Evolutionary conservation across 768 basidiomycete species (phyloP), one percentile per base, ranked within the genome.

Genomic region (Mycena floridula): DNA sequence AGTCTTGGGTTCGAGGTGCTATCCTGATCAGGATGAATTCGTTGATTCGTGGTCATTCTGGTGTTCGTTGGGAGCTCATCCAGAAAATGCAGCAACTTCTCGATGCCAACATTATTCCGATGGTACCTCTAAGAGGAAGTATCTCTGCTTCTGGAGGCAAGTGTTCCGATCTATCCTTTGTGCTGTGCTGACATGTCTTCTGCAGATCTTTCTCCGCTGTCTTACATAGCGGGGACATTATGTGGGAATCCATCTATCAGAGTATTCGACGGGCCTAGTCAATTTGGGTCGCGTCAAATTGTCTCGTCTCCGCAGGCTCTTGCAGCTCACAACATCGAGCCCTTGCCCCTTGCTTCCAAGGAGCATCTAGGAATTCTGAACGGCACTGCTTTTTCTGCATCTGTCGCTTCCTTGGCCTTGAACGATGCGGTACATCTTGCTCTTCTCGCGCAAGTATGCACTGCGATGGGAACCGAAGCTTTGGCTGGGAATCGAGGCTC

Each of bases 11-110:
- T 25, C 82, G 90, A 43, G 90, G 85, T 11, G 88, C 90, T 1
- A 89, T 93, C 55, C 64, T 90, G 8, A 73, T 94, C 53, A 86
- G 90, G 52, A 84, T 89, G 73, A 94, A 93, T 63, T 90, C 88
- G 4, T 77, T 94, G 35, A 81, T 90, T 43, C 82, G 90, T 5
- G 90, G 89, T 0, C 91, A 93, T 64, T 90, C 88, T 18, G 91
- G 86, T 25, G 80, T 94, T 11, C 77, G 89, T 27, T 82, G 82
- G 76, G 79, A 83, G 48, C 76, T 93, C 40, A 76, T 93, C 46
- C 73, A 87, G 59, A 81, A 81, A 55, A 89, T 94, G 79, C 76
- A 74, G 48, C 72, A 76, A 16, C 72, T 91, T 35, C 75, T 94
- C 30, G 65, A 69, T 25, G 78, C 79, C 49, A 79, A 88, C 51